A percentile compares a stretch with the other conserved stretches of the same genome.
Evolutionary conservation across 306 rosid genomes (phyloP).

Genomic region (Albizia julibrissin): DNA sequence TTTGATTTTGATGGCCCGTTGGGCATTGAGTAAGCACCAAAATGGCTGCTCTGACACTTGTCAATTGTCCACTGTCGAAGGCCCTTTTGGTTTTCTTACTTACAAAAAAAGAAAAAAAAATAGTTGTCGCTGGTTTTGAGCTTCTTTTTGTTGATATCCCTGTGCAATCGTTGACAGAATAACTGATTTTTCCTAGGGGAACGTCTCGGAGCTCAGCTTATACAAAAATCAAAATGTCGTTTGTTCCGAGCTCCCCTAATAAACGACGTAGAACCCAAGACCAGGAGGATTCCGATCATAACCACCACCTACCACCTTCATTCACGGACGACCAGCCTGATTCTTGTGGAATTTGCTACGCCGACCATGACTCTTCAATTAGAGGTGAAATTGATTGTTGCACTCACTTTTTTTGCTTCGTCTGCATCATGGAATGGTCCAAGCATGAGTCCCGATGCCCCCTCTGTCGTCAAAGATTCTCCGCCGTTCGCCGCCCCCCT

Average conservation of each 20-base stretch:
- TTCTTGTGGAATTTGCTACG: slow-evolving; percentile 67
- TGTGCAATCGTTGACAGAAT: not conserved
- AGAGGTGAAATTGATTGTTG: slow-evolving; percentile 79
- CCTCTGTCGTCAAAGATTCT: slow-evolving; percentile 74
- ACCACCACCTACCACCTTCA: not conserved
- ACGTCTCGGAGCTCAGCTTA: not conserved
- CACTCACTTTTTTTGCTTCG: slow-evolving; percentile 73
- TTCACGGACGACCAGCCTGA: not conserved
- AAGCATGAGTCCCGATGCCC: slow-evolving; percentile 86
- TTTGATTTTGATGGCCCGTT: no score
- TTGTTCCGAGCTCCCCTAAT: slow-evolving; percentile 24
- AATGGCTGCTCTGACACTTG: no score
- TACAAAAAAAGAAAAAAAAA: no score
- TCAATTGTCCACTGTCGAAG: no score
- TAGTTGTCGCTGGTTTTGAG: not conserved
- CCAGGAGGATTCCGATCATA: not conserved
- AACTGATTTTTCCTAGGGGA: not conserved
- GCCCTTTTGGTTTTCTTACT: no score
- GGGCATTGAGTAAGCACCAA: no score
- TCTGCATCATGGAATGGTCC: slow-evolving; percentile 85
- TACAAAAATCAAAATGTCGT: not conserved
- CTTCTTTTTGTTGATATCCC: not conserved
- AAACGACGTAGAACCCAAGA: slow-evolving; percentile 48
- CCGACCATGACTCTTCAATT: slow-evolving; percentile 45
- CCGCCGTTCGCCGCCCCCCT: slow-evolving; percentile 52